Percentiles rank a stretch among this genome's conserved stretches.
These are phyloP conservation scores for Hura crepitans DNA, from an alignment of 441 rosid species.

Conservation along the genomic window DNA sequence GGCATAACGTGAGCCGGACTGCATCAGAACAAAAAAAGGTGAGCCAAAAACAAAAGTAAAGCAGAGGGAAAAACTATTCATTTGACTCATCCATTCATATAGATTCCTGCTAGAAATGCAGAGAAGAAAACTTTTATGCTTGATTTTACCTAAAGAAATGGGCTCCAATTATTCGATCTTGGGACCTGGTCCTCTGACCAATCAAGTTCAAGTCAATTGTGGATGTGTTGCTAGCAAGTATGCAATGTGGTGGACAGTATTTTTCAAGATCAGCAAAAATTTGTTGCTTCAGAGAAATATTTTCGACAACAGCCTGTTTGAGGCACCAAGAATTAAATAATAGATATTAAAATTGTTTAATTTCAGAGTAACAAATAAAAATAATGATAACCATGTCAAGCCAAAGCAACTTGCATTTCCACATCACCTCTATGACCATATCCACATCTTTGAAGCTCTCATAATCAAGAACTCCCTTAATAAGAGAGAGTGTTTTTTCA, in stretches of 20 bases:
- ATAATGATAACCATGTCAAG: neutral
- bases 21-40: conserved; percentile 30
- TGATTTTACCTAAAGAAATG: conserved; percentile 87
- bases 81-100: conserved; percentile 1
- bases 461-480: conserved; percentile 75
- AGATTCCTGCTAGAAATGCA: neutral
- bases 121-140: neutral
- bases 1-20: conserved; percentile 99
- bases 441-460: conserved; percentile 87
- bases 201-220: conserved; percentile 87
- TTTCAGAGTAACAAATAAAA: conserved; percentile 18
- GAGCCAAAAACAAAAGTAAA: conserved; percentile 11
- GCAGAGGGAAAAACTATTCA: neutral
- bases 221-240: conserved; percentile 90
- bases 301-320: conserved; percentile 91
- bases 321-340: conserved; percentile 35
- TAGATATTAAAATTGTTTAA: conserved; percentile 14
- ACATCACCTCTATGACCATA: conserved; percentile 89
- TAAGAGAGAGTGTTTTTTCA: conserved; percentile 73
- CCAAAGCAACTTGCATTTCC: conserved; percentile 12
- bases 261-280: conserved; percentile 88
- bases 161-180: conserved; percentile 85
- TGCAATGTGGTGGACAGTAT: conserved; percentile 79
- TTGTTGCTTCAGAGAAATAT: conserved; percentile 81
- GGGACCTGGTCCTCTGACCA: conserved; percentile 68